A percentile compares a stretch with the other conserved stretches of the same genome.
phyloP scores from a whole-genome alignment of 805 yeast genomes.

The Grigorovia transvaalensis region DNA sequence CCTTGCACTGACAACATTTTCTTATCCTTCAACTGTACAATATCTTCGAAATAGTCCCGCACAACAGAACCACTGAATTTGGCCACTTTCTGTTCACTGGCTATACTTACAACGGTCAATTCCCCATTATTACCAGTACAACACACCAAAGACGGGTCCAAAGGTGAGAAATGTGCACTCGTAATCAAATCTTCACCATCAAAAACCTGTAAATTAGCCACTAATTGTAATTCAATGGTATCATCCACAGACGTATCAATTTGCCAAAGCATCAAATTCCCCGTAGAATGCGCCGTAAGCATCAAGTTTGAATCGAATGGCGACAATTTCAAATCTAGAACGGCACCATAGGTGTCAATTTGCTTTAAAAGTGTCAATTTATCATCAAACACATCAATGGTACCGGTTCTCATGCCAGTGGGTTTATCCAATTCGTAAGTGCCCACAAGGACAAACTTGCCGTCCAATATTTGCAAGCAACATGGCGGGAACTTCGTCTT shows the following conservation, averaged over 20 bases:
- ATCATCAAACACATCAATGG: conserved; percentile 34
- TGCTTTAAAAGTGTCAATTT: conserved; percentile 20
- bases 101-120: conserved; percentile 28
- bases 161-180: conserved; percentile 49
- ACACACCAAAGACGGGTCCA: conserved; percentile 29
- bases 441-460: conserved; percentile 51
- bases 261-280: conserved; percentile 59
- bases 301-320: conserved; percentile 43
- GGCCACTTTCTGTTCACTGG: not conserved
- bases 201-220: conserved; percentile 35
- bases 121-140: conserved; percentile 66
- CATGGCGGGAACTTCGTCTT: conserved; percentile 72
- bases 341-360: conserved; percentile 43
- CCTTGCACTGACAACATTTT: conserved; percentile 11
- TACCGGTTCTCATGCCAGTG: conserved; percentile 54
- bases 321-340: conserved; percentile 64
- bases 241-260: conserved; percentile 9
- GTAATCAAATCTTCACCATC: conserved; percentile 48
- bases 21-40: not conserved
- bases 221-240: conserved; percentile 11
- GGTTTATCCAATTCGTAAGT: conserved; percentile 66
- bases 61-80: conserved; percentile 1
- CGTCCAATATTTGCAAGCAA: conserved; percentile 47
- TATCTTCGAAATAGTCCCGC: conserved; percentile 2
- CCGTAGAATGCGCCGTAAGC: conserved; percentile 72